These are phyloP conservation scores for Hypoxylon subgilvum DNA, from an alignment of 495 filamentous ascomycete species.

Conservation along the genomic window DNA sequence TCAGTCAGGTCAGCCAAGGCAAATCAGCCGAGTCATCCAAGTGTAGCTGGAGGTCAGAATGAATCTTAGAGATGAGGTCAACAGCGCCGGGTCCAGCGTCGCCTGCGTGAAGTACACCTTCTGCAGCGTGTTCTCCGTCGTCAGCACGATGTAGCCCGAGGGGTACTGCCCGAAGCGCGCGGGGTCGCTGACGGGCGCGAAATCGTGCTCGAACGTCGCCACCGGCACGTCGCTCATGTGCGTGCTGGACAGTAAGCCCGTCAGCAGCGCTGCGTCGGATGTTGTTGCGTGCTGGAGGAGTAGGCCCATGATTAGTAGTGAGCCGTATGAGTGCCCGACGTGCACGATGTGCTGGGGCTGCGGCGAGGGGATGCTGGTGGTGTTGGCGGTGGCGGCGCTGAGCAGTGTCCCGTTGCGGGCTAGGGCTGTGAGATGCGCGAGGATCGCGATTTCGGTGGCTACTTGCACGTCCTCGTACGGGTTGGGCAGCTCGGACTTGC, in stretches of 20 bases:
- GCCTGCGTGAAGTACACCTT: conserved; percentile 32
- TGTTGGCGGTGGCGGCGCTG: conserved; percentile 7
- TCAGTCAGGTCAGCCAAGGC: too few relatives aligned
- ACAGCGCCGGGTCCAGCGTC: conserved; percentile 13
- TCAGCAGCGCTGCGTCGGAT: conserved; percentile 60
- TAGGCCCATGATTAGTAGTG: conserved; percentile 48
- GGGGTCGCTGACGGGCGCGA: conserved; percentile 52
- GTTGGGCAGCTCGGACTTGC: conserved; percentile 59
- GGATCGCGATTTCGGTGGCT: conserved; percentile 55
- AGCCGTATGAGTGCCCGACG: conserved; percentile 63
- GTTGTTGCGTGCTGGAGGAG: conserved; percentile 54
- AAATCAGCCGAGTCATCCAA: too few relatives aligned
- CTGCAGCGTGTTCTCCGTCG: conserved; percentile 30
- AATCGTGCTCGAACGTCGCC: conserved; percentile 49
- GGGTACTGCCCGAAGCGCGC: conserved; percentile 44
- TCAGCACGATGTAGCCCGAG: conserved; percentile 56
- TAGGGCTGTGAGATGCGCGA: conserved; percentile 55
- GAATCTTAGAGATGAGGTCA: too few relatives aligned
- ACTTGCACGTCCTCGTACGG: conserved; percentile 58
- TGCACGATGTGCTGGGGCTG: conserved; percentile 57
- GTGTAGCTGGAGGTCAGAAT: too few relatives aligned
- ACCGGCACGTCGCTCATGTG: conserved; percentile 41
- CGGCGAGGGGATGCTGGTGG: background rate
- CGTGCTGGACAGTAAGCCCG: conserved; percentile 56
- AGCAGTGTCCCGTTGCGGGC: conserved; percentile 42